phyloP scores from a whole-genome alignment of 2,329 filamentous ascomycete species.

The Emergomyces orientalis region DNA sequence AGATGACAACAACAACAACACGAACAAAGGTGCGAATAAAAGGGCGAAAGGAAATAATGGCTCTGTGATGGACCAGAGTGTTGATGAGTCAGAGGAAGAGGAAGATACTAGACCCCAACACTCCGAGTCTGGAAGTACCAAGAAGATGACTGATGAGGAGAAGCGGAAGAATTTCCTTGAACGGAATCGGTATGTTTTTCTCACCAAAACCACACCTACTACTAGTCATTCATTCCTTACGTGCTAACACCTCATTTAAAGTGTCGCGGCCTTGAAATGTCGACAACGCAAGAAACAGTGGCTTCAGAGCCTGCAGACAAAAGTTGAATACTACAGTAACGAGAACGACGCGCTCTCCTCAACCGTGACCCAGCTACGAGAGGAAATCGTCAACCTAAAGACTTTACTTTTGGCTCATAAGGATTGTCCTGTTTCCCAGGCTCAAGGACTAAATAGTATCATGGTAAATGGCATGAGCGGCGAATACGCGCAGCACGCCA shows the following conservation, averaged over 20 bases:
- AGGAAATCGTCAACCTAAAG: slow-evolving; percentile 92
- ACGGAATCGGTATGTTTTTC: slow-evolving; percentile 66
- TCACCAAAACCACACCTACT: slow-evolving; percentile 17
- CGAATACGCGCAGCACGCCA: slow-evolving; percentile 30
- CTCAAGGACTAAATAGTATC: slow-evolving; percentile 56
- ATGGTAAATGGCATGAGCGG: slow-evolving; percentile 28
- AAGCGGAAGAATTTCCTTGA: slow-evolving; percentile 98
- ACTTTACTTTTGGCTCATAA: slow-evolving; percentile 89
- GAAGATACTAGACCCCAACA: slow-evolving; percentile 49
- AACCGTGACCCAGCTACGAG: slow-evolving; percentile 73
- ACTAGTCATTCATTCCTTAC: neutral
- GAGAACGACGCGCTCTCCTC: slow-evolving; percentile 83
- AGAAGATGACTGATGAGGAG: slow-evolving; percentile 97
- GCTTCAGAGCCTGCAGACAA: slow-evolving; percentile 86
- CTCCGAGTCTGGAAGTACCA: slow-evolving; percentile 41
- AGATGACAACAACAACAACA: slow-evolving; percentile 46
- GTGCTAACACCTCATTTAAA: slow-evolving; percentile 29
- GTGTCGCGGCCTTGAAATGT: slow-evolving; percentile 92
- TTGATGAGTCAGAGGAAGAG: slow-evolving; percentile 46
- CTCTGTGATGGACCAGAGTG: slow-evolving; percentile 31
- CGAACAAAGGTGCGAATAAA: slow-evolving; percentile 66
- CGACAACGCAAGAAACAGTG: slow-evolving; percentile 98
- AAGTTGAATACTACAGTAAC: slow-evolving; percentile 83
- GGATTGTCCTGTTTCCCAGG: slow-evolving; percentile 85
- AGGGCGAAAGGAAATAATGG: slow-evolving; percentile 56